phyloP scores from a whole-genome alignment of 371 early-diverging fungal species.

The Fennellomyces sp. region DNA sequence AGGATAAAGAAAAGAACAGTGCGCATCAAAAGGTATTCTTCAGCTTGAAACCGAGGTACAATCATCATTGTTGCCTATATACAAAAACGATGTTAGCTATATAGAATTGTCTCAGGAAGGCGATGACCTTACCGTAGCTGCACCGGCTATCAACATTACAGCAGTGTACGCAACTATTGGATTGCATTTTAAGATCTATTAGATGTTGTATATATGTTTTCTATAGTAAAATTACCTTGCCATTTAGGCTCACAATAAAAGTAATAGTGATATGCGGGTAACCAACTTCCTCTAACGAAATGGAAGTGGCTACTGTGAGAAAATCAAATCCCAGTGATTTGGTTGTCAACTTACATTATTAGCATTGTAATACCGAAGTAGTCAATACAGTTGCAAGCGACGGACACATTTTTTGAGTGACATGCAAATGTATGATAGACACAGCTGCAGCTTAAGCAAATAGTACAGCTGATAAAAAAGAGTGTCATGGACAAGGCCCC shows the following conservation, averaged over 20 bases:
- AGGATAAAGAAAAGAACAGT: background rate
- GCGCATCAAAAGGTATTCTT: background rate
- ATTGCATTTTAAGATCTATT: too few species aligned
- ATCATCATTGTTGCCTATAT: background rate
- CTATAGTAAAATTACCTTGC: slow-evolving; percentile 19
- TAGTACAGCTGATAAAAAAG: slow-evolving; percentile 72
- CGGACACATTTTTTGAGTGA: slow-evolving; percentile 75
- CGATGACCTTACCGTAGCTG: too few species aligned
- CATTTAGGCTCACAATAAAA: slow-evolving; percentile 34
- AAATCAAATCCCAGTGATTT: too few species aligned
- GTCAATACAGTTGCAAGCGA: slow-evolving; percentile 82
- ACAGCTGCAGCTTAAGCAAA: slow-evolving; percentile 81
- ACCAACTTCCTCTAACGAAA: slow-evolving; percentile 74
- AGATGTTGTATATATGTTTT: background rate
- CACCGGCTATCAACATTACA: too few species aligned
- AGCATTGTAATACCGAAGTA: slow-evolving; percentile 85
- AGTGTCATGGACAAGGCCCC: slow-evolving; percentile 49
- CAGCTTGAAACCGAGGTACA: background rate
- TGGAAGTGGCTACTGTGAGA: too few species aligned
- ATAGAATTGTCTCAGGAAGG: too few species aligned
- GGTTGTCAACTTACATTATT: background rate
- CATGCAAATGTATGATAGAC: slow-evolving; percentile 85
- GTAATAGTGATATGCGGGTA: slow-evolving; percentile 74
- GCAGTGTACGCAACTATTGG: too few species aligned
- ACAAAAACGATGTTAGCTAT: too few species aligned